These are phyloP conservation scores for Lolium rigidum DNA, from an alignment of 176 grass and related monocot genomes.

Conservation along the genomic window DNA sequence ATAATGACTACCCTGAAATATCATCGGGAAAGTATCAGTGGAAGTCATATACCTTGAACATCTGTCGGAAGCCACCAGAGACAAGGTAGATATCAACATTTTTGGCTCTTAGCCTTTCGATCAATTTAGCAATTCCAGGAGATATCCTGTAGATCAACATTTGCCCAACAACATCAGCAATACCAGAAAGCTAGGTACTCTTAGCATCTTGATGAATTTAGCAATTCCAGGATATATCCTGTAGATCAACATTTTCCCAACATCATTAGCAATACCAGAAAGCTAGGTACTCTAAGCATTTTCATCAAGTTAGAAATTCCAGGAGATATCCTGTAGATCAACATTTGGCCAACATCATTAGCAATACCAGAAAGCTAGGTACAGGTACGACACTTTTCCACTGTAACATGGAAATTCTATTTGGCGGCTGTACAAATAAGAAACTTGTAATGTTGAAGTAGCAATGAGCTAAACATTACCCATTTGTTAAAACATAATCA, in stretches of 20 bases:
- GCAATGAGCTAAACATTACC: neutral
- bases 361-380: neutral
- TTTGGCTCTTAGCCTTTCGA: constrained; percentile 39
- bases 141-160: constrained; percentile 49
- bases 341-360: constrained; percentile 12
- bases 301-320: constrained; percentile 47
- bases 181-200: neutral
- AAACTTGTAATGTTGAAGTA: neutral
- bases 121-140: constrained; percentile 50
- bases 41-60: constrained; percentile 41
- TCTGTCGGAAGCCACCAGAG: constrained; percentile 49
- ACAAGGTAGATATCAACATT: constrained; percentile 47
- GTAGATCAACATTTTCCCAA: constrained; percentile 25
- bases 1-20: neutral
- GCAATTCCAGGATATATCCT: no score
- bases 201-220: no score
- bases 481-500: neutral
- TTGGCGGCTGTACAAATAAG: neutral
- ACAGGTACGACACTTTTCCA: neutral
- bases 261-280: neutral
- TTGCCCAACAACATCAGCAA: neutral
- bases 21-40: neutral
- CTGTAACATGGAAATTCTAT: neutral
- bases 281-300: constrained; percentile 28
- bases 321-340: constrained; percentile 53